These are phyloP conservation scores for Corchorus capsularis DNA, from an alignment of 345 rosid species.

Conservation along the genomic window DNA sequence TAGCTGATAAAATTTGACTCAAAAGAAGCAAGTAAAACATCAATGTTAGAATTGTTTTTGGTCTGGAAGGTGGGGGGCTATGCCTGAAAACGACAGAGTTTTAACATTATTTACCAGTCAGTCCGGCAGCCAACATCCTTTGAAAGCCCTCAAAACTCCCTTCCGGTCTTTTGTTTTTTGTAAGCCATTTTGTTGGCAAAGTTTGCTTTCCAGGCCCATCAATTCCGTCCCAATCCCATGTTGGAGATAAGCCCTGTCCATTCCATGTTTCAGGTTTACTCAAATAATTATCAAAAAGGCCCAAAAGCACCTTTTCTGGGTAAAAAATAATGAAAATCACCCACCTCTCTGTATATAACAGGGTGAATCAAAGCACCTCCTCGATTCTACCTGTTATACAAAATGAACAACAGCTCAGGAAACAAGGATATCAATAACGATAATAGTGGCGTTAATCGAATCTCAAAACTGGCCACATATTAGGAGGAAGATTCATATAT, in stretches of 20 bases:
- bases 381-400: neutral
- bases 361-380: neutral
- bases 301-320: neutral
- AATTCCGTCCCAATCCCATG: neutral
- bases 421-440: neutral
- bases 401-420: neutral
- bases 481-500: constrained; percentile 15
- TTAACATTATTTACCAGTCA: neutral
- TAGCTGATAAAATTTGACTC: neutral
- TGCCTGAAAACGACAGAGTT: neutral
- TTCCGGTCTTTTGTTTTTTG: neutral
- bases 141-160: neutral
- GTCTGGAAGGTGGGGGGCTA: neutral
- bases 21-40: neutral
- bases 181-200: neutral
- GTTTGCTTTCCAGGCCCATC: neutral
- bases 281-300: neutral
- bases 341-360: neutral
- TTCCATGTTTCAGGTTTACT: neutral
- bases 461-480: neutral
- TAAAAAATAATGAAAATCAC: too few relatives aligned
- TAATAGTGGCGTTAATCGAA: neutral
- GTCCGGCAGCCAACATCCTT: neutral
- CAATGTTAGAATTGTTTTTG: neutral
- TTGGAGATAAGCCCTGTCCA: neutral